Conservation (phyloP, 371 early-diverging fungal genomes). For the Rhizopus delemar region DNA sequence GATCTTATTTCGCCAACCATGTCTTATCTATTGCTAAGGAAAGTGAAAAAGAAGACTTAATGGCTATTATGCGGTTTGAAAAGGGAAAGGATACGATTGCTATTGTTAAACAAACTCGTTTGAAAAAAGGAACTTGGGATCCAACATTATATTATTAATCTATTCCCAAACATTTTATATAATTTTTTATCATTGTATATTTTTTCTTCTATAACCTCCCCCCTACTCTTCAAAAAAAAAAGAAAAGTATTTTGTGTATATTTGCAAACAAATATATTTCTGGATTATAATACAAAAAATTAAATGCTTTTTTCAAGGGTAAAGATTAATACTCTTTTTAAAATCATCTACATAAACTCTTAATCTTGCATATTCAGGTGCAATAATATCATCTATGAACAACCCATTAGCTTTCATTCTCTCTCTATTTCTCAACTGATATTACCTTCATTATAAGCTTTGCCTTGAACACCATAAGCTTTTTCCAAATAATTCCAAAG, state of each 20-base stretch:
- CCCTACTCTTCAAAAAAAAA: conserved; percentile 1
- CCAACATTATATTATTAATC: conserved; percentile 24
- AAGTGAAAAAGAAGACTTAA: conserved; percentile 13
- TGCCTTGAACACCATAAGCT: conserved; percentile 47
- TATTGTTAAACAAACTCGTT: conserved; percentile 30
- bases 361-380: conserved; percentile 46
- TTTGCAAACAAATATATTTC: not conserved
- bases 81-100: conserved; percentile 26
- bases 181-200: no score
- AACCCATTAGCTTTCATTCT: not conserved
- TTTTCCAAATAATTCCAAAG: conserved; percentile 41
- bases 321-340: conserved; percentile 43
- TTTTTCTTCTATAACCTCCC: no score
- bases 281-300: not conserved
- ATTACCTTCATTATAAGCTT: conserved; percentile 46
- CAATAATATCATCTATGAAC: conserved; percentile 35
- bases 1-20: conserved; percentile 36
- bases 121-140: conserved; percentile 41
- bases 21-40: conserved; percentile 20
- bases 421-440: not conserved
- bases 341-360: conserved; percentile 47
- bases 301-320: conserved; percentile 26
- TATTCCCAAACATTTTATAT: no score
- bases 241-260: not conserved
- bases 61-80: conserved; percentile 37